Evolutionary conservation across 1,284 basidiomycete genomes (phyloP).

Genomic region (Austroboletus rostrupii): DNA sequence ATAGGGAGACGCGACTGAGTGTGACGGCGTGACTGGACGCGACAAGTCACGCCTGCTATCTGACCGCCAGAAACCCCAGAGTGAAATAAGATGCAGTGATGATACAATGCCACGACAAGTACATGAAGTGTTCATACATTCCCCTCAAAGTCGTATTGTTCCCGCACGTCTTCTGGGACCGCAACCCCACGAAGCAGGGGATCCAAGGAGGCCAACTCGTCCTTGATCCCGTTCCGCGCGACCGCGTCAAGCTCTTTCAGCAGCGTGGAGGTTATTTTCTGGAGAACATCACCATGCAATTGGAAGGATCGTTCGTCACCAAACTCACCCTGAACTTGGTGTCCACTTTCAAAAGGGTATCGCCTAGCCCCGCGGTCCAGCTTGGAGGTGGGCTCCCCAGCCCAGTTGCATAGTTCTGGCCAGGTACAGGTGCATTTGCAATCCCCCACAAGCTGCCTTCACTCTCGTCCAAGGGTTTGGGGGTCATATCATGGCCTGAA

Average conservation of each 20-base stretch:
- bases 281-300: slow-evolving; percentile 7
- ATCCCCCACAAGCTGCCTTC: slow-evolving; percentile 67
- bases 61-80: not conserved
- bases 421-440: slow-evolving; percentile 45
- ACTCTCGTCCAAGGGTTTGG: slow-evolving; percentile 36
- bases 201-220: slow-evolving; percentile 76
- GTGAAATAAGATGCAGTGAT: slow-evolving; percentile 17
- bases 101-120: slow-evolving; percentile 24
- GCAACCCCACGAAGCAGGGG: slow-evolving; percentile 63
- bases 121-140: slow-evolving; percentile 31
- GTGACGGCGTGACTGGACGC: slow-evolving; percentile 30
- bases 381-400: slow-evolving; percentile 50
- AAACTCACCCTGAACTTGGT: slow-evolving; percentile 70
- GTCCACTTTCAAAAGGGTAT: slow-evolving; percentile 77
- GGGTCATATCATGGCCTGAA: slow-evolving; percentile 35
- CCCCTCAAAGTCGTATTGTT: slow-evolving; percentile 50
- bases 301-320: not conserved
- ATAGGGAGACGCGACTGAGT: slow-evolving; percentile 6
- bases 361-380: slow-evolving; percentile 62
- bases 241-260: slow-evolving; percentile 81
- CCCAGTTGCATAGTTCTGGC: slow-evolving; percentile 27
- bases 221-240: slow-evolving; percentile 74
- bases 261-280: slow-evolving; percentile 76
- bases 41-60: slow-evolving; percentile 12
- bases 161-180: slow-evolving; percentile 35